Evolutionary conservation across 768 basidiomycete species (phyloP).

Genomic region (Nidularia pulvinata): DNA sequence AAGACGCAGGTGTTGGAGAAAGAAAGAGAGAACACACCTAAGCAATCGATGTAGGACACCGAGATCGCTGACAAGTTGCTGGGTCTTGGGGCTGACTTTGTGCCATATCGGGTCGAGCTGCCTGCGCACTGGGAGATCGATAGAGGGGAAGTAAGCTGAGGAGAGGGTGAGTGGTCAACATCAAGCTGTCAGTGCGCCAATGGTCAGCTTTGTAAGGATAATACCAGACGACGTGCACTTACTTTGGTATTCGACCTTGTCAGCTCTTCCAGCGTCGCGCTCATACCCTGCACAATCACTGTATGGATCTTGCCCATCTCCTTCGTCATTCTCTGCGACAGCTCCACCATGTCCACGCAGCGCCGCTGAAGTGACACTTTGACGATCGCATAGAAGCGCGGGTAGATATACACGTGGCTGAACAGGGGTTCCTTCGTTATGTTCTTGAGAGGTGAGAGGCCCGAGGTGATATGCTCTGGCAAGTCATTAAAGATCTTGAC

Average conservation of each 20-base stretch:
- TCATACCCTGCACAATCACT: conserved; percentile 94
- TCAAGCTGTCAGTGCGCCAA: conserved; percentile 61
- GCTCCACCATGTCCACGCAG: conserved; percentile 89
- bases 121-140: conserved; percentile 86
- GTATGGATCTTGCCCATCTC: conserved; percentile 92
- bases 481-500: too few species aligned
- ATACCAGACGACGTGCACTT: conserved; percentile 22
- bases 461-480: too few species aligned
- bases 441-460: conserved; percentile 89
- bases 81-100: conserved; percentile 90
- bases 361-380: conserved; percentile 81
- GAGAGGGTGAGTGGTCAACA: conserved; percentile 88
- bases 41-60: conserved; percentile 83
- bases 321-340: conserved; percentile 84
- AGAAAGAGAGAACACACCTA: conserved; percentile 58
- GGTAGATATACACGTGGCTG: conserved; percentile 88
- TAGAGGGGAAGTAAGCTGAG: conserved; percentile 92
- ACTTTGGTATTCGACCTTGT: conserved; percentile 79
- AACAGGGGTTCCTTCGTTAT: conserved; percentile 94
- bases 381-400: conserved; percentile 90
- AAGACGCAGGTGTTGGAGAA: too few species aligned
- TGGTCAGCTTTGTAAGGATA: not conserved
- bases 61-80: conserved; percentile 88
- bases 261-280: conserved; percentile 83
- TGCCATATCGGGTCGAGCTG: conserved; percentile 97